Evolutionary conservation across 305 asterid genomes (phyloP).

Genomic region (Plantago lanceolata): DNA sequence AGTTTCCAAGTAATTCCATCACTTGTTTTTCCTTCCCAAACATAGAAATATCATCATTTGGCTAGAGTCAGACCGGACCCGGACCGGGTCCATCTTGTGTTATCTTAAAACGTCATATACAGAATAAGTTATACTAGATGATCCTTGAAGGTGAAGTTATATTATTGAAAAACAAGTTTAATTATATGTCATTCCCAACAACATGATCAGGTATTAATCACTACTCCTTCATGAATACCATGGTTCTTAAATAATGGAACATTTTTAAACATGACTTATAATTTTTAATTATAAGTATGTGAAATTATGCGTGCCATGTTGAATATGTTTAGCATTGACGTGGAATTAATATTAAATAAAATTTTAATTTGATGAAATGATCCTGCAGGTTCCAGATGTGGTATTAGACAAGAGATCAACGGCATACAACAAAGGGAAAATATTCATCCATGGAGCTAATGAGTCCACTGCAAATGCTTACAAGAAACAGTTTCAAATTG

Average conservation of each 20-base stretch:
- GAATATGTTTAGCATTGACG: background rate
- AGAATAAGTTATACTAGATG: too few relatives aligned
- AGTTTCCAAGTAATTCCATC: background rate
- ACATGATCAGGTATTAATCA: background rate
- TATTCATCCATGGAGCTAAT: constrained; percentile 86
- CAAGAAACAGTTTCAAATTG: constrained; percentile 72
- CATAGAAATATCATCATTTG: too few relatives aligned
- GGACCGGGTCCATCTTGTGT: too few relatives aligned
- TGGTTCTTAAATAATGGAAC: background rate
- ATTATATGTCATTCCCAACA: constrained; percentile 6
- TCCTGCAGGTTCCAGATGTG: constrained; percentile 61
- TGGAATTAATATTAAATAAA: too few relatives aligned
- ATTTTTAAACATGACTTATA: too few relatives aligned
- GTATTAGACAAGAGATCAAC: constrained; percentile 65
- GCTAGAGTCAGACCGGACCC: too few relatives aligned
- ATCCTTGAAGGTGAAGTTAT: background rate
- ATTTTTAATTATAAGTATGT: too few relatives aligned
- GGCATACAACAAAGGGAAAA: constrained; percentile 72
- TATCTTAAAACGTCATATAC: too few relatives aligned
- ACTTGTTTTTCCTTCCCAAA: too few relatives aligned
- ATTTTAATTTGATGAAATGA: too few relatives aligned
- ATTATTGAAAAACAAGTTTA: too few relatives aligned
- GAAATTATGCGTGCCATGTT: too few relatives aligned
- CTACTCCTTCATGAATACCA: constrained; percentile 5
- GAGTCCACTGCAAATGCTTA: constrained; percentile 67